phyloP scores from a whole-genome alignment of 305 asterid genomes.

The Petunia hybrid region DNA sequence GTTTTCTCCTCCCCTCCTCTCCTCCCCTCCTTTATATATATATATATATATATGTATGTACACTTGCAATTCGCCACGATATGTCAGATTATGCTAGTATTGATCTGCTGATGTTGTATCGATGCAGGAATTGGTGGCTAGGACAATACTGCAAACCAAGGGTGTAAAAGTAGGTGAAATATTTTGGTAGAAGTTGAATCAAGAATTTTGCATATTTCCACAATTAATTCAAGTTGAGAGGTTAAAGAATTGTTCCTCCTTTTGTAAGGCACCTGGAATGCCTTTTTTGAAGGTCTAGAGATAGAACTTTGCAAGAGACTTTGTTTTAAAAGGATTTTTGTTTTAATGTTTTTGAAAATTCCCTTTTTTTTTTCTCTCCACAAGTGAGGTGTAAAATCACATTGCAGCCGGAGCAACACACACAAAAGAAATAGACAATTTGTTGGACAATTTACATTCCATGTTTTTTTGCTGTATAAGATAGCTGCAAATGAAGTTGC shows the following conservation, averaged over 20 bases:
- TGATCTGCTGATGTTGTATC: neutral
- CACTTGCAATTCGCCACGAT: neutral
- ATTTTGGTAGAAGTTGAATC: slow-evolving; percentile 31
- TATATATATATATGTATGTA: neutral
- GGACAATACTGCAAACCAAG: slow-evolving; percentile 24
- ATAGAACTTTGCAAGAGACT: slow-evolving; percentile 34
- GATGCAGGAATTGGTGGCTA: slow-evolving; percentile 34
- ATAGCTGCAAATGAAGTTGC: slow-evolving; percentile 29
- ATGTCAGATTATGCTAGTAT: neutral
- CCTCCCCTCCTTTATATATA: neutral
- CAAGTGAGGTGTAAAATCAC: slow-evolving; percentile 37
- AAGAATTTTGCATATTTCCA: slow-evolving; percentile 38
- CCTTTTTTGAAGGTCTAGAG: slow-evolving; percentile 37
- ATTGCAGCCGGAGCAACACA: slow-evolving; percentile 37
- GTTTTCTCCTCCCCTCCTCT: neutral
- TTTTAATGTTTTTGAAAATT: slow-evolving; percentile 27
- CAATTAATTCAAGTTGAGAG: slow-evolving; percentile 25
- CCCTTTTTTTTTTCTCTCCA: slow-evolving; percentile 28
- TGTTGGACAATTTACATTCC: slow-evolving; percentile 12
- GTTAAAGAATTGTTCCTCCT: slow-evolving; percentile 32
- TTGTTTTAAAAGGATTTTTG: slow-evolving; percentile 17
- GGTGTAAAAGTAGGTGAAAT: slow-evolving; percentile 10
- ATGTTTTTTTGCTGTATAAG: slow-evolving; percentile 20
- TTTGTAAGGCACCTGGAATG: slow-evolving; percentile 33
- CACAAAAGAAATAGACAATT: slow-evolving; percentile 31